A percentile compares a stretch with the other conserved stretches of the same genome.
These are phyloP conservation scores for Perkinsus olseni DNA, from an alignment of 169 alveolate species.

Conservation along the genomic window DNA sequence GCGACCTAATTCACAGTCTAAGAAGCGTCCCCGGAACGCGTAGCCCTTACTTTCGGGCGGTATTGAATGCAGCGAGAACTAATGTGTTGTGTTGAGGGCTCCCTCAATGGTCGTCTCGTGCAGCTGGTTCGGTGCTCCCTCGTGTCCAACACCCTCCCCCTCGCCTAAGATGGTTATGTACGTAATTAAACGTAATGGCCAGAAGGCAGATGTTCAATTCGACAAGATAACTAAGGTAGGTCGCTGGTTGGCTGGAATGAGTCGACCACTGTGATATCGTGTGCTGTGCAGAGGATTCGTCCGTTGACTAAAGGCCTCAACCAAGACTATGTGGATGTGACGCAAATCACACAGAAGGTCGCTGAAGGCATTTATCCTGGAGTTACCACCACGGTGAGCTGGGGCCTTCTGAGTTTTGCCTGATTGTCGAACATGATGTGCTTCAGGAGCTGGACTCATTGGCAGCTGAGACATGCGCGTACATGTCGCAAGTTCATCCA, in stretches of 20 bases:
- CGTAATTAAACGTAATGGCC: slow-evolving; percentile 42
- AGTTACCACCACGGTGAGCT: slow-evolving; percentile 13
- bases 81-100: neutral
- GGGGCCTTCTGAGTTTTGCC: neutral
- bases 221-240: slow-evolving; percentile 28
- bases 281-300: slow-evolving; percentile 22
- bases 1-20: neutral
- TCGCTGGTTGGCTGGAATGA: neutral
- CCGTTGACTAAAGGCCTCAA: slow-evolving; percentile 23
- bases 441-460: slow-evolving; percentile 75
- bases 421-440: neutral
- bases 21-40: neutral
- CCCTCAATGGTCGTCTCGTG: too few relatives aligned
- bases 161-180: slow-evolving; percentile 26
- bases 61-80: too few relatives aligned
- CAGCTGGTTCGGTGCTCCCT: too few relatives aligned
- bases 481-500: slow-evolving; percentile 96
- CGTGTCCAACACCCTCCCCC: too few relatives aligned
- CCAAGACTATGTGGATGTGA: slow-evolving; percentile 20
- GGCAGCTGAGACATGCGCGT: slow-evolving; percentile 98
- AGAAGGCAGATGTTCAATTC: slow-evolving; percentile 36
- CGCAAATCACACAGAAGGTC: slow-evolving; percentile 17
- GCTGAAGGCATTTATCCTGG: slow-evolving; percentile 39
- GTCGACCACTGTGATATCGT: neutral
- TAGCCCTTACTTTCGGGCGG: too few relatives aligned